Conservation (phyloP, 345 rosid genomes). For the Lumnitzera racemosa region DNA sequence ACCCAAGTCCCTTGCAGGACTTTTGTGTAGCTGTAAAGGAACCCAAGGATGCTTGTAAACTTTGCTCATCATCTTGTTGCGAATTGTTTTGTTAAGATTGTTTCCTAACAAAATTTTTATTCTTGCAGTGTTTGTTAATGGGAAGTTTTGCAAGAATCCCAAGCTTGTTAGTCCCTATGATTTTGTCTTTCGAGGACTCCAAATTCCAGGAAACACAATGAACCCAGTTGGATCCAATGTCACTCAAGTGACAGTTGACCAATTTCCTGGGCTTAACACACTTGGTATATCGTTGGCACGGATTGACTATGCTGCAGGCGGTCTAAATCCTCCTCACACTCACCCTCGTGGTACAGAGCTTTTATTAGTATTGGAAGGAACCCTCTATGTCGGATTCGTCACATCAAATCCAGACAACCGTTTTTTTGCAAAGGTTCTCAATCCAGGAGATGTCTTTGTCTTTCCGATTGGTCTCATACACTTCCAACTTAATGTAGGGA, state of each 20-base stretch:
- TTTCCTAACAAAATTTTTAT: slow-evolving; percentile 2
- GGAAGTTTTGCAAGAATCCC: slow-evolving; percentile 16
- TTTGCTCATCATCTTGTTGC: background rate
- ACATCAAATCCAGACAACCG: slow-evolving; percentile 18
- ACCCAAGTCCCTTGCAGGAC: too few species aligned
- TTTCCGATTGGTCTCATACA: slow-evolving; percentile 19
- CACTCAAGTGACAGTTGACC: background rate
- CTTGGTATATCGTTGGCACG: slow-evolving; percentile 16
- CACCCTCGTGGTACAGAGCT: slow-evolving; percentile 17
- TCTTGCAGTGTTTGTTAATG: slow-evolving; percentile 23
- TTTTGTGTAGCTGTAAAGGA: too few species aligned
- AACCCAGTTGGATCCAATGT: slow-evolving; percentile 15
- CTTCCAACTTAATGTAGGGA: slow-evolving; percentile 18
- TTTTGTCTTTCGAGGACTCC: slow-evolving; percentile 8
- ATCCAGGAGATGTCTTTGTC: slow-evolving; percentile 15
- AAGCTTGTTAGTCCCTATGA: slow-evolving; percentile 6
- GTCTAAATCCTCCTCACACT: slow-evolving; percentile 17
- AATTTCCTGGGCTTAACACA: slow-evolving; percentile 16
- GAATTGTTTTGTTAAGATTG: slow-evolving; percentile 19
- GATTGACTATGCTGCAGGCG: slow-evolving; percentile 6
- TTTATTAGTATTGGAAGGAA: slow-evolving; percentile 10
- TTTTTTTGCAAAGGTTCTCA: slow-evolving; percentile 15
- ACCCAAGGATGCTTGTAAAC: too few species aligned
- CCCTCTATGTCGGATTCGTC: slow-evolving; percentile 12
- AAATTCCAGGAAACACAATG: slow-evolving; percentile 7